These are phyloP conservation scores for Paramicrosporidium saccamoebae DNA, from an alignment of 371 early-diverging fungal genomes.

Conservation along the genomic window DNA sequence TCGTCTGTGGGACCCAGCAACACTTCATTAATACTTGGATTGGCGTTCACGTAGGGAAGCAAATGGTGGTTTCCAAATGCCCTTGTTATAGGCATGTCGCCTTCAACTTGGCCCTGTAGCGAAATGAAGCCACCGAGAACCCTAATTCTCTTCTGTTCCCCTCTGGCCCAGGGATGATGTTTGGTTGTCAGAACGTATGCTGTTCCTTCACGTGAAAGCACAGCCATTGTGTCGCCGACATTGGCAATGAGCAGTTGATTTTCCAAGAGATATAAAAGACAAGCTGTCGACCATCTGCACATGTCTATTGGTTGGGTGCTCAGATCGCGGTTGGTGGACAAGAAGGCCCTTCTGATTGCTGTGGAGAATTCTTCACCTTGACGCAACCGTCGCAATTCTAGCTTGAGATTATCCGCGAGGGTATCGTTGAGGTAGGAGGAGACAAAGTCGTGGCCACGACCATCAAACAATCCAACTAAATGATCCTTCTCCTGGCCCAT, in stretches of 20 bases:
- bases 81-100: conserved; percentile 31
- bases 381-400: no score
- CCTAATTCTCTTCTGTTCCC: conserved; percentile 40
- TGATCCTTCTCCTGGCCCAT: no score
- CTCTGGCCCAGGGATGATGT: conserved; percentile 25
- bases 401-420: no score
- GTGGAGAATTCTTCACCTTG: conserved; percentile 5
- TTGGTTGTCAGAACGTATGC: conserved; percentile 32
- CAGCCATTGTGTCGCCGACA: conserved; percentile 57
- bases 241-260: conserved; percentile 50
- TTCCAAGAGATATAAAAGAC: conserved; percentile 41
- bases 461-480: no score
- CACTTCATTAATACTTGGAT: conserved; percentile 33
- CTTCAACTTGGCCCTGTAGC: conserved; percentile 27
- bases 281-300: no score
- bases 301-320: no score
- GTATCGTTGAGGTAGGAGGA: no score
- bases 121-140: conserved; percentile 47
- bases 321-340: conserved; percentile 33
- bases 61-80: conserved; percentile 55
- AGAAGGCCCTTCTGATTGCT: conserved; percentile 29
- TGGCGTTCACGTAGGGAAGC: conserved; percentile 46
- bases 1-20: conserved; percentile 49
- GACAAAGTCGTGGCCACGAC: no score
- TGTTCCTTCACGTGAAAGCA: conserved; percentile 33